phyloP scores from a whole-genome alignment of 495 filamentous ascomycete species.

The Hyaloscypha variabilis region DNA sequence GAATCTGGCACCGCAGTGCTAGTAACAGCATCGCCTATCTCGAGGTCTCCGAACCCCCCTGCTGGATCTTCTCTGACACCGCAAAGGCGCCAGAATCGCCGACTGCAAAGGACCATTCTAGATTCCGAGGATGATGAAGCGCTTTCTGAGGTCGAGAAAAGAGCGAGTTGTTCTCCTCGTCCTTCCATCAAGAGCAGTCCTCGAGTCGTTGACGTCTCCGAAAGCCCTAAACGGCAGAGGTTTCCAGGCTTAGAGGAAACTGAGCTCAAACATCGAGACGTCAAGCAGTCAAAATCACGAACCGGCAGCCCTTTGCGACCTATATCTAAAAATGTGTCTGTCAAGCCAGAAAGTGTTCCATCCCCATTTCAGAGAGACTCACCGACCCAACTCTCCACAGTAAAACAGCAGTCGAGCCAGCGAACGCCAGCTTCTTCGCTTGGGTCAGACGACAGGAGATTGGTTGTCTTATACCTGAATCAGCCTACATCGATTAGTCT shows the following conservation, averaged over 20 bases:
- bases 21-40: constrained; percentile 24
- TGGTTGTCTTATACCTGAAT: constrained; percentile 32
- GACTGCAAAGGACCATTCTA: constrained; percentile 34
- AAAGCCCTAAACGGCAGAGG: constrained; percentile 9
- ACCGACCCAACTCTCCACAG: constrained; percentile 28
- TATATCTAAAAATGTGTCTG: constrained; percentile 23
- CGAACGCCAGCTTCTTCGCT: constrained; percentile 17
- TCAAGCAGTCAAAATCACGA: constrained; percentile 20
- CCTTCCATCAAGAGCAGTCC: constrained; percentile 18
- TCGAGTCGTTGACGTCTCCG: neutral
- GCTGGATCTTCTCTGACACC: constrained; percentile 5
- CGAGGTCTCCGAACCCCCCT: neutral
- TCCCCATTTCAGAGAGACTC: constrained; percentile 41
- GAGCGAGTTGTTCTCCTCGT: constrained; percentile 8
- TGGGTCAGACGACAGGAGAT: constrained; percentile 25
- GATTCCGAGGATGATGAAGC: constrained; percentile 53
- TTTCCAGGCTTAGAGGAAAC: constrained; percentile 10
- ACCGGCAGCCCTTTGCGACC: constrained; percentile 27
- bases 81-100: constrained; percentile 7
- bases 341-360: constrained; percentile 25
- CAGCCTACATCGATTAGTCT: constrained; percentile 18
- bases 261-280: constrained; percentile 3
- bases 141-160: constrained; percentile 21
- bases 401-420: constrained; percentile 6
- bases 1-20: constrained; percentile 14